Evolutionary conservation across 164 flowering plant genomes (phyloP).

Genomic region (Kingdonia uniflora): DNA sequence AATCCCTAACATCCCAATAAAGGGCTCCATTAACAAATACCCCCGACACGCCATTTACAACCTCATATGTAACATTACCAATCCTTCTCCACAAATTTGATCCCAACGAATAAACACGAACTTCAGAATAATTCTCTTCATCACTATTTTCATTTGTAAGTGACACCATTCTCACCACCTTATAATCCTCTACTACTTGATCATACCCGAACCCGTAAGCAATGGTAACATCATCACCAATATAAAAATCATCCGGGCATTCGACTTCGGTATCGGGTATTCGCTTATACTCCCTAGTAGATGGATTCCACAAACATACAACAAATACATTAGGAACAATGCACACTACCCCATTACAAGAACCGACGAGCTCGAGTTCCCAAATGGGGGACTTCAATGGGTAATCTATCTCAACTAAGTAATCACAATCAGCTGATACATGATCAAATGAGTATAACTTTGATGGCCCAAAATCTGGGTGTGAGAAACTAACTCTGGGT

Average conservation of each 20-base stretch:
- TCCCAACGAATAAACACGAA: not conserved
- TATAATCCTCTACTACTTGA: not conserved
- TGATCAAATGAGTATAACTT: not conserved
- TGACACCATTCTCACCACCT: not conserved
- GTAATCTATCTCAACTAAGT: not conserved
- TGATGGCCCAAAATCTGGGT: not conserved
- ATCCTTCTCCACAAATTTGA: not conserved
- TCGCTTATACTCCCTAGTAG: not conserved
- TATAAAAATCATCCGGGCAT: not conserved
- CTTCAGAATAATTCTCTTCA: not conserved
- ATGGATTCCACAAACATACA: slow-evolving; percentile 4
- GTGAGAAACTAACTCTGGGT: too few species aligned
- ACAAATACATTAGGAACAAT: not conserved
- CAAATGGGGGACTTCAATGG: slow-evolving; percentile 1
- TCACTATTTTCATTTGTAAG: not conserved
- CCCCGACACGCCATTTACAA: too few species aligned
- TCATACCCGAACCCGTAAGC: slow-evolving; percentile 2
- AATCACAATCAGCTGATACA: not conserved
- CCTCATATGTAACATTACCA: too few species aligned
- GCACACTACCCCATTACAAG: slow-evolving; percentile 2
- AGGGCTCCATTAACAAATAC: too few species aligned
- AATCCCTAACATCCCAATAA: too few species aligned
- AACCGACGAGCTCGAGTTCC: slow-evolving; percentile 1
- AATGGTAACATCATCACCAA: not conserved
- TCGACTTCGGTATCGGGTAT: not conserved